Evolutionary conservation across 192 early-diverging fungal genomes (phyloP), one percentile per base, ranked within the genome.

Genomic region (Linnemannia zychae): DNA sequence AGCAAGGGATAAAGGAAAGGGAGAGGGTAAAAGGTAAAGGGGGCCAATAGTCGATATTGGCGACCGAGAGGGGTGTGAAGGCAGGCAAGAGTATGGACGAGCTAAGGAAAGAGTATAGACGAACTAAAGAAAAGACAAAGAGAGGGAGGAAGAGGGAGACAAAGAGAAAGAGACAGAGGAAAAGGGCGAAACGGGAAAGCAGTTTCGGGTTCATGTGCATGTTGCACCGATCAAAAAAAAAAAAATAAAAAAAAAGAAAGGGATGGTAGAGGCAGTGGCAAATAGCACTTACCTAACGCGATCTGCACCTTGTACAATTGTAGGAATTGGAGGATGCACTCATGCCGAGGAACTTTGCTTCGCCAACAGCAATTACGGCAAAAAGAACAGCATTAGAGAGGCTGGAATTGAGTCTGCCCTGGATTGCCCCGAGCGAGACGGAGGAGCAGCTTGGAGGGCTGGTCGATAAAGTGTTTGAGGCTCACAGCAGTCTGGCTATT

Each of bases 321-420:
- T 49, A 72, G 71, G 47, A 48, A 47, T 50, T 72, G 46, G 46
- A 36, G 28, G 71, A 72, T 33, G 71, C 71, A 15, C 71, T 72
- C 22, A 46, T 33, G 38, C 71, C 47, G 15, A 72, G 5, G 68
- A 37, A 7, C 12, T 77, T 22, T 3, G 49, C 3, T 0, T 40
- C n/a, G 5, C 1, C 17, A 24, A 24, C 12, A 38, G 12, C 28
- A 4, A 4, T 53, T 1, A 44, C 40, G 9, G 40, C 40, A 44
- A 44, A 3, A 44, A 9, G 22, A 34, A 15, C 72, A 34, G 71
- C 65, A 65, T 33, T 80, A 12, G 72, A 80, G 66, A 67, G 9
- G 11, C 33, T 74, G 1, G 31, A 34, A 37, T 44, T 80, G 65
- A 49, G 36, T 50, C 66, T 80, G 24, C 63, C 36, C 1, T 80